Evolutionary conservation across 345 rosid genomes (phyloP).

Genomic region (Orychophragmus violaceus): DNA sequence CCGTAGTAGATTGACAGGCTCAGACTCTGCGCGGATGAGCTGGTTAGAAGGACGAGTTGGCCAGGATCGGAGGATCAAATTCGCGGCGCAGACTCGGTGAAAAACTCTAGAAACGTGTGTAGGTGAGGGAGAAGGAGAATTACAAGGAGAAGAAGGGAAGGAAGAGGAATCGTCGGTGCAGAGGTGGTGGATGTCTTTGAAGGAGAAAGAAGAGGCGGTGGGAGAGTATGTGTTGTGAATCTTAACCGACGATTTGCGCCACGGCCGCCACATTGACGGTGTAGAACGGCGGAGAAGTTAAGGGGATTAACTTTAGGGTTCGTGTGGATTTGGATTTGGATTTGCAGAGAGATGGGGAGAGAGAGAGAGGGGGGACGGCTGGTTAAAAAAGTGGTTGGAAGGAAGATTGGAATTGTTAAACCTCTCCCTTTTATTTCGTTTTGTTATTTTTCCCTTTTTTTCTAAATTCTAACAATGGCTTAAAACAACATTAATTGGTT

Average conservation of each 20-base stretch:
- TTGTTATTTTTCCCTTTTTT: neutral
- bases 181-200: conserved; percentile 65
- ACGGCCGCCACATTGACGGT: conserved; percentile 87
- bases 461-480: too few species aligned
- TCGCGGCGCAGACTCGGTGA: conserved; percentile 51
- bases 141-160: conserved; percentile 6
- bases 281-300: conserved; percentile 6
- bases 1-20: neutral
- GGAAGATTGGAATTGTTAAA: conserved; percentile 12
- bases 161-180: conserved; percentile 43
- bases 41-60: conserved; percentile 24
- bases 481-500: neutral
- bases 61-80: conserved; percentile 47
- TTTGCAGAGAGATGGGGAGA: conserved; percentile 24
- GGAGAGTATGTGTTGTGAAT: conserved; percentile 36
- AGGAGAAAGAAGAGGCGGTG: conserved; percentile 47
- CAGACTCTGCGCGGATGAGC: conserved; percentile 15
- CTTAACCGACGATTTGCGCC: conserved; percentile 56
- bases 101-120: conserved; percentile 38
- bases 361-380: neutral
- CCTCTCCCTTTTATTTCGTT: conserved; percentile 1
- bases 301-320: conserved; percentile 18
- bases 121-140: conserved; percentile 8
- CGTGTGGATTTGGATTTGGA: conserved; percentile 9
- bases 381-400: conserved; percentile 14